These are phyloP conservation scores for Globisporangium perplexum DNA, from an alignment of 352 stramenopile species.

Conservation along the genomic window DNA sequence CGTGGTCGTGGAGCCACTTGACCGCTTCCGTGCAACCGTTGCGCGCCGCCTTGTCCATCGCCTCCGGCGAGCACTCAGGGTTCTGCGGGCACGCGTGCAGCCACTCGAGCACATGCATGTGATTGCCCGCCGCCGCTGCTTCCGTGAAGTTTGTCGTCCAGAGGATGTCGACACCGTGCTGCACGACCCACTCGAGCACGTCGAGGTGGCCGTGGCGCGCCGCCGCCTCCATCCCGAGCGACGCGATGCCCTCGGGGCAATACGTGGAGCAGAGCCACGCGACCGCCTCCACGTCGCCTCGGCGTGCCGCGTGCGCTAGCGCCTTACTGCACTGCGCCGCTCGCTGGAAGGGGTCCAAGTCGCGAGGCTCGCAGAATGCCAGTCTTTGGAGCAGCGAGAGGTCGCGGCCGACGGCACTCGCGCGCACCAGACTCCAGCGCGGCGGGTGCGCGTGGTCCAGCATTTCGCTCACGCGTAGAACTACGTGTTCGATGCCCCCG, in stretches of 20 bases:
- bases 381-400: conserved; percentile 3
- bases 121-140: neutral
- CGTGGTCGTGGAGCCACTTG: conserved; percentile 3
- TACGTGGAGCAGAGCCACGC: conserved; percentile 6
- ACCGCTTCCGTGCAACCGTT: neutral
- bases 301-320: conserved; percentile 1
- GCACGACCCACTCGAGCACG: conserved; percentile 1
- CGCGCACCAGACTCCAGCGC: conserved; percentile 4
- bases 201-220: neutral
- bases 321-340: conserved; percentile 6
- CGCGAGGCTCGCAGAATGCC: neutral
- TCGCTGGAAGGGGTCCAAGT: conserved; percentile 3
- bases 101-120: conserved; percentile 4
- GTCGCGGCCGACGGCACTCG: neutral
- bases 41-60: conserved; percentile 4
- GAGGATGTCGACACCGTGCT: neutral
- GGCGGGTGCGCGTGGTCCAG: conserved; percentile 3
- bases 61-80: neutral
- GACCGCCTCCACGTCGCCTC: neutral
- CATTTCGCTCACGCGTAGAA: conserved; percentile 1
- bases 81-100: neutral
- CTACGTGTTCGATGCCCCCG: conserved; percentile 3
- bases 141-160: conserved; percentile 8
- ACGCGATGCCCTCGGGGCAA: conserved; percentile 2
- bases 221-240: conserved; percentile 4